These are phyloP conservation scores for Diplodia sapinea DNA, from an alignment of 2,329 filamentous ascomycete species.

Conservation along the genomic window DNA sequence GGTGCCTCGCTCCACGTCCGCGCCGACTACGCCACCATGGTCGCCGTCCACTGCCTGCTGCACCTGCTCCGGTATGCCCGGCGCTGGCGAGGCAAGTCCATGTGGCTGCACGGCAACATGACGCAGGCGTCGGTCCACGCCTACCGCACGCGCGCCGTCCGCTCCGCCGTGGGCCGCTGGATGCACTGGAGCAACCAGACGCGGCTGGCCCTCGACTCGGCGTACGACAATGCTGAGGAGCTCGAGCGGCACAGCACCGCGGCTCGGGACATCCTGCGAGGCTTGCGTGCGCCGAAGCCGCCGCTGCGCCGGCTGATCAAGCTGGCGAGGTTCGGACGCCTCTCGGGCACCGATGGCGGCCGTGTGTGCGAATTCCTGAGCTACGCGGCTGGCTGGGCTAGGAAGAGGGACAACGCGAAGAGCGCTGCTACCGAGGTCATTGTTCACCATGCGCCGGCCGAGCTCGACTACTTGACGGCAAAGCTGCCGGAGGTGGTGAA, in stretches of 20 bases:
- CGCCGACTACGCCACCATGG: too few relatives aligned
- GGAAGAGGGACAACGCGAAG: background rate
- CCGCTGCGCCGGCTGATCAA: background rate
- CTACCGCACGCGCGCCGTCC: background rate
- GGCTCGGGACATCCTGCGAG: background rate
- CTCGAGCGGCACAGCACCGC: background rate
- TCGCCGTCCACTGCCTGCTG: too few relatives aligned
- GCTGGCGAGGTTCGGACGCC: background rate
- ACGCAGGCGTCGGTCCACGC: background rate
- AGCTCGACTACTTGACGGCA: background rate
- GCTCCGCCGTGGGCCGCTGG: background rate
- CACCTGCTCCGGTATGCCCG: background rate
- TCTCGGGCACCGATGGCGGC: background rate
- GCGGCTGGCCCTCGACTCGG: background rate
- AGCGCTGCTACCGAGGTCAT: background rate
- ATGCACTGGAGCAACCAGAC: too few relatives aligned
- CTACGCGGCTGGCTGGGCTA: background rate
- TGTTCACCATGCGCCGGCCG: background rate
- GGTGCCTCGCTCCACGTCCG: too few relatives aligned
- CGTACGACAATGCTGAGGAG: background rate
- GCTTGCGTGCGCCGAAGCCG: background rate
- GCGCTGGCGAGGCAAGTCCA: background rate
- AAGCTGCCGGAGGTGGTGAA: background rate
- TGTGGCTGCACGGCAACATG: background rate
- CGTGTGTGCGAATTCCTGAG: fast-evolving